Conservation (phyloP, 352 stramenopile species). For the Globisporangium splendens region DNA sequence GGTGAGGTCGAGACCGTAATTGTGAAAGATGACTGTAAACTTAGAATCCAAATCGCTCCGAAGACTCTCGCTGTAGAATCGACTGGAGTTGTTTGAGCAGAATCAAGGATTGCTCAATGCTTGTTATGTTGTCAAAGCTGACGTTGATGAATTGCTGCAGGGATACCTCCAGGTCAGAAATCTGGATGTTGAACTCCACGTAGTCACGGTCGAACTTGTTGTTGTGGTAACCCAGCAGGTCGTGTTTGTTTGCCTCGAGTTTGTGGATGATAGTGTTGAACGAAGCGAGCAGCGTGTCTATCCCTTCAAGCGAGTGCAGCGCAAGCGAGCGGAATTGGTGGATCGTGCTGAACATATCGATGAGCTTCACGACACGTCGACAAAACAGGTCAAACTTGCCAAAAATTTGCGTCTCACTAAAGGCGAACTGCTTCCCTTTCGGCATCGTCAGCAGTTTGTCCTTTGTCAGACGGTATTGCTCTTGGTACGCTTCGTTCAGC, state of each 20-base stretch:
- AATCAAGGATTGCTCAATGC: slow-evolving; percentile 82
- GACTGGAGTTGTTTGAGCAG: slow-evolving; percentile 87
- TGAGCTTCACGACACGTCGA: slow-evolving; percentile 85
- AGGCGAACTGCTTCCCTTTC: slow-evolving; percentile 90
- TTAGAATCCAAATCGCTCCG: slow-evolving; percentile 84
- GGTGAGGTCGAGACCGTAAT: slow-evolving; percentile 86
- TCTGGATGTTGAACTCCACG: slow-evolving; percentile 93
- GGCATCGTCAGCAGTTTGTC: slow-evolving; percentile 87
- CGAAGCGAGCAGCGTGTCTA: slow-evolving; percentile 71
- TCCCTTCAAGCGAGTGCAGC: slow-evolving; percentile 90
- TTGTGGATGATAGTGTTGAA: slow-evolving; percentile 84
- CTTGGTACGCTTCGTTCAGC: slow-evolving; percentile 90
- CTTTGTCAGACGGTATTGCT: slow-evolving; percentile 87
- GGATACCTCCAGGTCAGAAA: slow-evolving; percentile 81
- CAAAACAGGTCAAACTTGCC: slow-evolving; percentile 91
- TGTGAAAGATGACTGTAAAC: slow-evolving; percentile 91
- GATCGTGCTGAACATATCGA: slow-evolving; percentile 91
- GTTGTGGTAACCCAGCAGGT: slow-evolving; percentile 86
- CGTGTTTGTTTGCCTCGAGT: slow-evolving; percentile 77
- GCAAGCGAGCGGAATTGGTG: slow-evolving; percentile 89
- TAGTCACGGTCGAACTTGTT: slow-evolving; percentile 94
- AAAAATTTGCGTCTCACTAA: slow-evolving; percentile 89
- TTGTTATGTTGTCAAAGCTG: slow-evolving; percentile 86
- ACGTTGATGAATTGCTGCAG: slow-evolving; percentile 91
- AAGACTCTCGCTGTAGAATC: slow-evolving; percentile 79